phyloP scores from a whole-genome alignment of 805 yeast genomes.

The Wickerhamomyces sydowiorum region DNA sequence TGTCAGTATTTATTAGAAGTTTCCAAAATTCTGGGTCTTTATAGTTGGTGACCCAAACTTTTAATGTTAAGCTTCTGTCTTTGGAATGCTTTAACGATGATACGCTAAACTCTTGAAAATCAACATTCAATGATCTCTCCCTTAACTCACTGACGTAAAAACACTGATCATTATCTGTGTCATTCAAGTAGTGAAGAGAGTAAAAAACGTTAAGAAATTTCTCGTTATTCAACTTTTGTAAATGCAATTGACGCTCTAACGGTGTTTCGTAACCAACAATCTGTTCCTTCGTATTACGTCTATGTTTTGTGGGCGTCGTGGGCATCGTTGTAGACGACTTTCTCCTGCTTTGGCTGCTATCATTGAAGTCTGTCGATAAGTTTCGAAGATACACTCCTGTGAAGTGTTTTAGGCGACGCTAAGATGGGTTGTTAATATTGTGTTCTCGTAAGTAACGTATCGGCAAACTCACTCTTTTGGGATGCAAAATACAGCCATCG shows the following conservation, averaged over 20 bases:
- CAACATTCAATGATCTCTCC: conserved; percentile 22
- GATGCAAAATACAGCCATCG: conserved; percentile 12
- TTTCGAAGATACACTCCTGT: conserved; percentile 15
- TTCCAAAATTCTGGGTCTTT: conserved; percentile 17
- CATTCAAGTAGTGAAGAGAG: conserved; percentile 26
- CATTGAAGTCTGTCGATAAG: conserved; percentile 3
- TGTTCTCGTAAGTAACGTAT: no score
- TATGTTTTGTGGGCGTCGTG: conserved; percentile 4
- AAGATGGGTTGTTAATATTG: neutral
- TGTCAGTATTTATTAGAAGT: conserved; percentile 17
- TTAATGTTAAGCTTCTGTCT: conserved; percentile 9
- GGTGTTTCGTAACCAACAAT: conserved; percentile 10
- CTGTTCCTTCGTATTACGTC: conserved; percentile 11
- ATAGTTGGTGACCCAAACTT: conserved; percentile 15
- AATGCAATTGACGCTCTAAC: conserved; percentile 18
- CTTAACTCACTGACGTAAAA: conserved; percentile 32
- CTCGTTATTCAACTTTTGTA: conserved; percentile 23
- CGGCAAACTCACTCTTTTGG: conserved; percentile 15
- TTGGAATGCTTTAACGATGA: conserved; percentile 5
- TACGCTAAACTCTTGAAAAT: conserved; percentile 24
- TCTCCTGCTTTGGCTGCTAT: neutral
- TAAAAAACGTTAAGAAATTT: conserved; percentile 29
- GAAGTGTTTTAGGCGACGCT: conserved; percentile 20
- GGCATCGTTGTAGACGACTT: neutral
- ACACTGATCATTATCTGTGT: conserved; percentile 14